Percentiles rank a stretch among this genome's conserved stretches.
phyloP scores from a whole-genome alignment of 176 grass and related monocot species.

The Musa beccarii region DNA sequence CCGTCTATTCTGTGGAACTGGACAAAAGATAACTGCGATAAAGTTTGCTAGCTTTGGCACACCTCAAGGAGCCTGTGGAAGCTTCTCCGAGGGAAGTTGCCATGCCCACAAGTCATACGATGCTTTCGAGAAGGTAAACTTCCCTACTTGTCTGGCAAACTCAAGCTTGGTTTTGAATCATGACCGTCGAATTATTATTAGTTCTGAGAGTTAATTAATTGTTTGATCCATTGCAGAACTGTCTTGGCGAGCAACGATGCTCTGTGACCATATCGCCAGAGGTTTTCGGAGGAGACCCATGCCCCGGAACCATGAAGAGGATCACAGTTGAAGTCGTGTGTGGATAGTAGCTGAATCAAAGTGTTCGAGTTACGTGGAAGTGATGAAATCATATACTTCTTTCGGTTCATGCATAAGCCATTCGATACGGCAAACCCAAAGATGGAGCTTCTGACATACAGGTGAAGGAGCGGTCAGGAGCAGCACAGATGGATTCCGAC shows the following conservation, averaged over 20 bases:
- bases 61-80: constrained; percentile 69
- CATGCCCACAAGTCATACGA: constrained; percentile 92
- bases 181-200: neutral
- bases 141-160: neutral
- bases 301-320: constrained; percentile 81
- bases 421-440: neutral
- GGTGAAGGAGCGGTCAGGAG: neutral
- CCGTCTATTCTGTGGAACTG: constrained; percentile 65
- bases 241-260: constrained; percentile 66
- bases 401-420: neutral
- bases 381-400: neutral
- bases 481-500: neutral
- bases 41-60: constrained; percentile 97
- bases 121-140: constrained; percentile 90
- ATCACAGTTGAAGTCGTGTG: constrained; percentile 71
- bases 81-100: constrained; percentile 68
- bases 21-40: constrained; percentile 64
- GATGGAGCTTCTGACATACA: neutral
- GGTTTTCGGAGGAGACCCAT: constrained; percentile 92
- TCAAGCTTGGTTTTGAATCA: neutral
- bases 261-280: constrained; percentile 44
- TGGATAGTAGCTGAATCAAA: constrained; percentile 22
- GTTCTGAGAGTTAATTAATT: neutral
- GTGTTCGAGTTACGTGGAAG: neutral
- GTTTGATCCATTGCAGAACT: constrained; percentile 45